Conservation (phyloP, 495 filamentous ascomycete species). For the Tuber borchii region DNA sequence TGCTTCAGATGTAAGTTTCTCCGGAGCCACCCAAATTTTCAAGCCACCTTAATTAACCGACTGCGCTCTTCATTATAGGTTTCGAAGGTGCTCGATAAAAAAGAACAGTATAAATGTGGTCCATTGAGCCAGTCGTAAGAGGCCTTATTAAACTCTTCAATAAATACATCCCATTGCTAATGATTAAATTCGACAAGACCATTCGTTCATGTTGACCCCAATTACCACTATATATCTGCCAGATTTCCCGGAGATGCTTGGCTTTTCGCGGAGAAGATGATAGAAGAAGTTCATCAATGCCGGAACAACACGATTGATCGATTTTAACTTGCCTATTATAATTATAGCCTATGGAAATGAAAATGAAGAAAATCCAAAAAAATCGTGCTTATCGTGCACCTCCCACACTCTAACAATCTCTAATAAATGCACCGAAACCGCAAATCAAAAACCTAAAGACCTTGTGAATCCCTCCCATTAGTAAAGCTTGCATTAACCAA, state of each 20-base stretch:
- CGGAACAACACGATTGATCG: neutral
- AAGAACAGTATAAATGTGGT: conserved; percentile 26
- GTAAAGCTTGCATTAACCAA: neutral
- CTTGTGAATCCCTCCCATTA: neutral
- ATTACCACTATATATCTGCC: conserved; percentile 31
- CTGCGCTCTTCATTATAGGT: conserved; percentile 9
- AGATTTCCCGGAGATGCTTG: conserved; percentile 22
- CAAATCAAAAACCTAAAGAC: neutral
- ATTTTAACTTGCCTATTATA: neutral
- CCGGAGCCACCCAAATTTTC: neutral
- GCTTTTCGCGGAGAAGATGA: conserved; percentile 17
- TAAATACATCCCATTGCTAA: neutral
- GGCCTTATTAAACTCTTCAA: neutral
- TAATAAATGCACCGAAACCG: neutral
- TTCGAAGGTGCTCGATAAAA: conserved; percentile 15
- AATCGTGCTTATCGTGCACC: neutral
- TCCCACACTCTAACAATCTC: neutral
- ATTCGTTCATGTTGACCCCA: conserved; percentile 32
- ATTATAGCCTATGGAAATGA: neutral
- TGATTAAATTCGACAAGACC: conserved; percentile 9
- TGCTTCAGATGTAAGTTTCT: conserved; percentile 18
- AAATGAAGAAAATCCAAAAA: neutral
- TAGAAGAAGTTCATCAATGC: conserved; percentile 11
- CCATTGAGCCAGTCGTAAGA: conserved; percentile 15
- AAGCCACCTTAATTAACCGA: neutral